A percentile compares a stretch with the other conserved stretches of the same genome.
These are phyloP conservation scores for Hyaloraphidium curvatum DNA, from an alignment of 192 early-diverging fungal species.

Conservation along the genomic window DNA sequence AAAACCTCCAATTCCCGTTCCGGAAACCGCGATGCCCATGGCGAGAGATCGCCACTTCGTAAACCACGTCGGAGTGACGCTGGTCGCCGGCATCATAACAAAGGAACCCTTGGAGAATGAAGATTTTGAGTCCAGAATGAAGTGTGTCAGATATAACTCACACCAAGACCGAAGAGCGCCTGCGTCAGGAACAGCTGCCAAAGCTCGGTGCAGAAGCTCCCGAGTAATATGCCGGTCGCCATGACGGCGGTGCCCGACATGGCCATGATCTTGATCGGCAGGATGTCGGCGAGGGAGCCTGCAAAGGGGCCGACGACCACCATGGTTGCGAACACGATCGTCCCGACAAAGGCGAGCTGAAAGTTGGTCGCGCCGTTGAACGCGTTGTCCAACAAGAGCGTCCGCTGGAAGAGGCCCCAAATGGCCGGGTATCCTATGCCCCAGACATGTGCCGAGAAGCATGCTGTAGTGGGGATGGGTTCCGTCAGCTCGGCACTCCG, in stretches of 20 bases:
- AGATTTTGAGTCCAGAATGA: no score
- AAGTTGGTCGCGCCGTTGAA: not conserved
- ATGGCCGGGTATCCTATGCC: slow-evolving; percentile 25
- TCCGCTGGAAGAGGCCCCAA: slow-evolving; percentile 25
- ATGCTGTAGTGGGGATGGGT: no score
- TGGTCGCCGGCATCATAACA: no score
- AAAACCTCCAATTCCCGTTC: not conserved
- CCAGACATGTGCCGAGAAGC: no score
- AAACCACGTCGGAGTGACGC: no score
- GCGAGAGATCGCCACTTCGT: slow-evolving; percentile 36
- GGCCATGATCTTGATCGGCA: no score
- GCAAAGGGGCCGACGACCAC: not conserved
- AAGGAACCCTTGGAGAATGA: no score
- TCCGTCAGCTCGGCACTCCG: no score
- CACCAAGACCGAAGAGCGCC: no score
- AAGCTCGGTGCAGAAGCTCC: slow-evolving; percentile 32
- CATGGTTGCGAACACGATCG: not conserved
- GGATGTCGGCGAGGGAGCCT: not conserved
- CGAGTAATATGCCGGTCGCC: no score
- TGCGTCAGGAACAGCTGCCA: slow-evolving; percentile 49
- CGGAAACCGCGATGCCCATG: slow-evolving; percentile 22
- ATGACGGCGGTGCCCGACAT: no score
- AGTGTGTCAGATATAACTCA: no score
- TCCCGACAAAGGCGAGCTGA: not conserved
- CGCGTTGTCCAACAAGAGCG: slow-evolving; percentile 7